A percentile compares a stretch with the other conserved stretches of the same genome.
These are phyloP conservation scores for Coffea humblotiana DNA, from an alignment of 305 asterid species.

Conservation along the genomic window DNA sequence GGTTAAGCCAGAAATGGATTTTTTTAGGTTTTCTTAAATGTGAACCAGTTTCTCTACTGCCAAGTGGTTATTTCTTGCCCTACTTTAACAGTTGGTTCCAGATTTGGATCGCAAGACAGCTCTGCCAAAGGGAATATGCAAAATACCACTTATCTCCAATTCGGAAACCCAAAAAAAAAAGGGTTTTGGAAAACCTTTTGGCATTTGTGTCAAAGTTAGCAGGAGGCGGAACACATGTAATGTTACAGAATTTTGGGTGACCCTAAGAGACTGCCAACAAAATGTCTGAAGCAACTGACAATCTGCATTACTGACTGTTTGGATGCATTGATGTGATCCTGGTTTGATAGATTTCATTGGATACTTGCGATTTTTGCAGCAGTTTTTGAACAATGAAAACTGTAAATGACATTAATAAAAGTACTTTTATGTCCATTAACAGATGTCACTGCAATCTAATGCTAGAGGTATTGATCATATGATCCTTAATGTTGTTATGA, in stretches of 20 bases:
- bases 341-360: not conserved
- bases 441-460: not conserved
- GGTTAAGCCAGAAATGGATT: not conserved
- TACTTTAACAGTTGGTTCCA: not conserved
- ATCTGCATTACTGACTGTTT: not conserved
- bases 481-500: not conserved
- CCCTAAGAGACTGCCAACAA: not conserved
- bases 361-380: not conserved
- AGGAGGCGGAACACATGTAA: not conserved
- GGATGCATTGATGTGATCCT: not conserved
- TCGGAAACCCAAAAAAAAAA: not conserved
- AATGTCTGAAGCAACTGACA: not conserved
- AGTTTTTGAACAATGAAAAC: not conserved
- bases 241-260: too few relatives aligned
- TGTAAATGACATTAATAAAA: not conserved
- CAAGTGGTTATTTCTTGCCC: not conserved
- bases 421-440: not conserved
- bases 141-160: not conserved
- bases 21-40: not conserved
- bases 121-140: not conserved
- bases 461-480: conserved; percentile 2
- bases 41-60: not conserved
- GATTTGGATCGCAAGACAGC: not conserved
- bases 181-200: not conserved
- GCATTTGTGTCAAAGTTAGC: too few relatives aligned